Base-by-base conservation (phyloP, 179 eudicot species). In the Sideroxylon spinosum region DNA sequence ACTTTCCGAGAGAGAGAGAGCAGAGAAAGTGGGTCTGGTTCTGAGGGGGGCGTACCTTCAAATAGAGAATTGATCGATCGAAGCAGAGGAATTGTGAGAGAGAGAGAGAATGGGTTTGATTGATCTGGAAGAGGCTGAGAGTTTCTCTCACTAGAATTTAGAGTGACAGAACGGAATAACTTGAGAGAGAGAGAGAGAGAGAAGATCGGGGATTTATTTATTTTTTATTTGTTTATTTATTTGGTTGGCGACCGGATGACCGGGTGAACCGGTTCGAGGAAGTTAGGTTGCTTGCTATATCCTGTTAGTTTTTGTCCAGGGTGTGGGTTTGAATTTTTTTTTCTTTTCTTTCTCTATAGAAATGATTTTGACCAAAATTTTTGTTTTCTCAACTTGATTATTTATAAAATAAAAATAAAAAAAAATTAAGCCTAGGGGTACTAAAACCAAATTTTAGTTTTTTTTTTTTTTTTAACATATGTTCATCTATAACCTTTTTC, bases 111-210 rank as follows among this genome's bases (percentile, higher is more conserved):
- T 13, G 68, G 22, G 49, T 7, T 46, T 37, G 19, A 48, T 70
- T 73, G 57, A 70, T 70, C 57, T 22, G 73, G 48, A 11, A 11
- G 55, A 70, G 22, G 11, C 4, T 7, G 16, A 0, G 13, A 16
- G 25, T 70, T 37, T 55, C 65, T 55, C 64, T 53, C 50, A 8
- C 75, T 73, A 57, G 76, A 56, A 14, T 55, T 73, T 26, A 28
- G 64, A 16, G 64, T 26, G 76, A 73, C 20, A 53, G 23, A 50
- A 28, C 9, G 13, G 14, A 50, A 17, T 20, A 13, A 10, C 26
- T 4, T 3, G 50, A 28, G 14, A 13, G 65, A 56, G 44, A 71
- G 50, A 28, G 14, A 13, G 65, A 56, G 44, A 71, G 55, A 3
- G 44, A 16, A 26, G 62, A 57, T 52, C 3, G 76, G 65, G 49